phyloP scores from a whole-genome alignment of 1,139 yeast genomes.

The Taiozyma sp. region DNA sequence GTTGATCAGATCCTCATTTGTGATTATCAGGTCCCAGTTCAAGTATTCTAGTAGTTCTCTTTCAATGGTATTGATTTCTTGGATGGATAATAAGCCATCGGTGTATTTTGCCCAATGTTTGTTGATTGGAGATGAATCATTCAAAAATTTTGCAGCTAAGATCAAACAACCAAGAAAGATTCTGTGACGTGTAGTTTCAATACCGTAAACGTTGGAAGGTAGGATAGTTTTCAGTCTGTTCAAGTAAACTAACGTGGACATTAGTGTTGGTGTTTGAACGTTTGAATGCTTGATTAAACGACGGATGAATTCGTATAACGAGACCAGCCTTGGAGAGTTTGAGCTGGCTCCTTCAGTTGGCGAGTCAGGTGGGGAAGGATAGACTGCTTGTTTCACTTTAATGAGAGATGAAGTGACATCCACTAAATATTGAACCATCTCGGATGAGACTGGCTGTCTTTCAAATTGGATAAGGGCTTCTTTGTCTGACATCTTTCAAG shows the following conservation, averaged over 20 bases:
- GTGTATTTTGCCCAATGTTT: slow-evolving; percentile 95
- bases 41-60: slow-evolving; percentile 75
- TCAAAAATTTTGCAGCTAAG: slow-evolving; percentile 82
- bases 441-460: slow-evolving; percentile 66
- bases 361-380: slow-evolving; percentile 42
- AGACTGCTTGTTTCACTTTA: slow-evolving; percentile 38
- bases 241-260: slow-evolving; percentile 84
- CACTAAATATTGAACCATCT: slow-evolving; percentile 79
- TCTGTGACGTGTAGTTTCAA: slow-evolving; percentile 91
- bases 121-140: slow-evolving; percentile 91
- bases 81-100: slow-evolving; percentile 66
- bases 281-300: slow-evolving; percentile 72
- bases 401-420: slow-evolving; percentile 78
- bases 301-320: slow-evolving; percentile 62
- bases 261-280: slow-evolving; percentile 91
- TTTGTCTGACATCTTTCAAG: slow-evolving; percentile 40
- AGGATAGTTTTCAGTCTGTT: slow-evolving; percentile 68
- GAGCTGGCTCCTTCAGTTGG: slow-evolving; percentile 23
- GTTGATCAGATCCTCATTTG: slow-evolving; percentile 60
- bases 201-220: slow-evolving; percentile 88
- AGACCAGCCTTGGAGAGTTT: slow-evolving; percentile 9
- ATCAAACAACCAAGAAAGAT: slow-evolving; percentile 85
- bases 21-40: slow-evolving; percentile 76
- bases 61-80: slow-evolving; percentile 89
- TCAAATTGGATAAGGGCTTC: slow-evolving; percentile 71